phyloP scores from a whole-genome alignment of 148 eudicot species.

The Amaranthus cruentus region DNA sequence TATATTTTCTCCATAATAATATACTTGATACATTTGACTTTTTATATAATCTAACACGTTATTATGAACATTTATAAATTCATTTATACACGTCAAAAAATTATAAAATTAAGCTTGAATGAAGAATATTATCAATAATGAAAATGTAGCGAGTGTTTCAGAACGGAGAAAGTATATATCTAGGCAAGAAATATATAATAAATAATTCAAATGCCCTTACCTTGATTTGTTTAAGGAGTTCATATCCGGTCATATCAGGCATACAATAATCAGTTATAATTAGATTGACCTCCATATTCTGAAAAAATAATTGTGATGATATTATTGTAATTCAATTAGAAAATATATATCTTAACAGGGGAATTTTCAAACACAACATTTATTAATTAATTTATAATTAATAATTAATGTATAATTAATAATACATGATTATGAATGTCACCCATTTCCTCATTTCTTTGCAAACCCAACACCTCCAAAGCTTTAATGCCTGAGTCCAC shows the following conservation, averaged over 20 bases:
- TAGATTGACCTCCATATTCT: constrained; percentile 29
- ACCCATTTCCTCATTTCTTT: constrained; percentile 5
- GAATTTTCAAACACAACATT: too few relatives aligned
- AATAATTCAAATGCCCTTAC: constrained; percentile 14
- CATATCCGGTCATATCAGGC: constrained; percentile 42
- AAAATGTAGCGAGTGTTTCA: too few relatives aligned
- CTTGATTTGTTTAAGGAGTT: constrained; percentile 34
- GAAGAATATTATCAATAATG: too few relatives aligned
- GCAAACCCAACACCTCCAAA: constrained; percentile 30
- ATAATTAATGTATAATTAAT: neutral
- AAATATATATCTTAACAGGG: too few relatives aligned
- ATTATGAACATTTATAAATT: neutral
- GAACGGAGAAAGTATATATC: too few relatives aligned
- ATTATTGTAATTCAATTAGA: too few relatives aligned
- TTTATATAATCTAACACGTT: too few relatives aligned
- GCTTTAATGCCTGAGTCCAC: constrained; percentile 41
- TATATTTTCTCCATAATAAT: too few relatives aligned
- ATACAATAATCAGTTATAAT: constrained; percentile 40
- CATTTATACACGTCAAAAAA: neutral
- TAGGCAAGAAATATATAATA: too few relatives aligned
- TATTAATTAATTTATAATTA: neutral
- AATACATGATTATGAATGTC: constrained; percentile 6
- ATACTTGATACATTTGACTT: too few relatives aligned
- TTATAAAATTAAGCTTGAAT: too few relatives aligned
- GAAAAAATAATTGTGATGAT: neutral